Base-by-base conservation (phyloP, 2,329 filamentous ascomycete genomes). In the Aspergillus sp. region DNA sequence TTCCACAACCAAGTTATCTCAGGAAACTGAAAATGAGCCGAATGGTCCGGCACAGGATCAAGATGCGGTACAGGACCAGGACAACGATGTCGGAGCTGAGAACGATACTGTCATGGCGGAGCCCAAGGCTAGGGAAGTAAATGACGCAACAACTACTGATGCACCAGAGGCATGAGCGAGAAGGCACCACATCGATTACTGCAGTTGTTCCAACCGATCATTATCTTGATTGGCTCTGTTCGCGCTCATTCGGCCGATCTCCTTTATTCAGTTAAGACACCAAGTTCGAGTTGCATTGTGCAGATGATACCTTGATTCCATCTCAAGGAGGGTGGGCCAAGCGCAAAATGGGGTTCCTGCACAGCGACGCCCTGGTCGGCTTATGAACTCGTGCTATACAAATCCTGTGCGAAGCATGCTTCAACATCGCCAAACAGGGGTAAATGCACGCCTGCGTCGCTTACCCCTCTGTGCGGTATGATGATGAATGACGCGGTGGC, bases 81-180 rank as follows among this genome's bases (percentile, higher is more conserved):
- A 50, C 15, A 49, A 34, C 28, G 60, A 47, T 50, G 41, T 48
- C 11, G 64, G 64, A 48, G 59, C 60, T 31, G 63, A 23, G 46
- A 55, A 50, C 47, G 43, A 48, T 9, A 31, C 52, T 19, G 45
- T 60, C 43, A 31, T 51, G 45, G 57, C 57, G 43, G 65, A 67
- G 34, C 55, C 60, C 52, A 51, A 47, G 46, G 22, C 56, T 46
- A 49, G 30, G 17, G 60, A 65, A 31, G 56, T 52, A 46, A 62
- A 63, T 17, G 62, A 66, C 11, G 61, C 57, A 49, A 47, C 41
- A 47, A 45, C 57, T 23, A 45, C 54, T 22, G 66, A 61, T 48
- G 46, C 15, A 15, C 58, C 58, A 43, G 54, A 51, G 38, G 66
- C 66, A 31, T 70, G 67, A 70, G 53, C 48, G 61, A 63, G 43